Evolutionary conservation across 2,329 filamentous ascomycete genomes (phyloP), one percentile per base, ranked within the genome.

Genomic region (Verticillium tricorpus): DNA sequence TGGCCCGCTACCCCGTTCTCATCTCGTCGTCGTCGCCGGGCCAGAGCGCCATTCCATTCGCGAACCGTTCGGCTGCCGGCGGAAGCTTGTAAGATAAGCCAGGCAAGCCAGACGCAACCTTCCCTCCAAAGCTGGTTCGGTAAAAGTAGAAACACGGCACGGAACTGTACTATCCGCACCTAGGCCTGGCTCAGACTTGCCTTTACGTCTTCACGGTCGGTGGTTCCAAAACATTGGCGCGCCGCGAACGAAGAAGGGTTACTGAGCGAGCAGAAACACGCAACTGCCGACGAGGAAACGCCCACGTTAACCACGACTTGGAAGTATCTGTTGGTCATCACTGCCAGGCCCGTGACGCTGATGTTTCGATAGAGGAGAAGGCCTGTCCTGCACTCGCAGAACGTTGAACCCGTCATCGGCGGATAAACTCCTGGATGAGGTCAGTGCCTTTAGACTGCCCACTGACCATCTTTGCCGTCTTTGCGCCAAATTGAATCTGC

Each of bases 261-360:
- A 76, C 74, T 74, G 68, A 69, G 60, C 31, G 63, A 61, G 68
- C 72, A 74, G 77, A 84, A 86, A 86, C 82, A 65, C 83, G 76
- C 82, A 78, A 62, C 70, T 67, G 64, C 61, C 62, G 62, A 58
- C 62, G 56, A 40, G 56, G 58, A 56, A 58, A 60, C 19, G 32
- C 54, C 58, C 65, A 63, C 64, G 66, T 65, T 64, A 61, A 67
- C 67, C 74, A 74, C 67, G 76, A 80, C 83, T 91, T 87, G 82
- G 87, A 87, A 91, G 88, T 91, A 91, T 91, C 88, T 90, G 88
- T 78, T 71, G 77, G 77, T 89, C 87, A 89, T 90, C 87, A 90
- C 74, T 65, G 85, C 86, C 80, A 75, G 69, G 68, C 58, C 56
- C 58, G 52, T 25, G 22, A 9, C 22, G 22, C 45, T 4, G 19